These are phyloP conservation scores for Amyloporia xantha DNA, from an alignment of 768 basidiomycete genomes.

Conservation along the genomic window DNA sequence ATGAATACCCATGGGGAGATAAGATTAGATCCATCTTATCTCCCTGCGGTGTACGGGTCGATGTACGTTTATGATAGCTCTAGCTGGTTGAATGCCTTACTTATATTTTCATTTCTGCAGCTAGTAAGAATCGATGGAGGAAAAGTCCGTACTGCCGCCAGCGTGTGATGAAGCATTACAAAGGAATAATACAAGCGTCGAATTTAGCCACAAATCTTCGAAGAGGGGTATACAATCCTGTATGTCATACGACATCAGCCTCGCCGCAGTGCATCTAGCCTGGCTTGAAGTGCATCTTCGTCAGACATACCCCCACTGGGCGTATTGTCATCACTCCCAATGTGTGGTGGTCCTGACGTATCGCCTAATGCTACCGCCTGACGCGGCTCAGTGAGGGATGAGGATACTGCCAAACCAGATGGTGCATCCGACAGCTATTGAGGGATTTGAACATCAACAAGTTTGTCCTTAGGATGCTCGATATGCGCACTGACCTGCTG, in stretches of 20 bases:
- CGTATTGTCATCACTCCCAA: constrained; percentile 30
- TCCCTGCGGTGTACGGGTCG: no score
- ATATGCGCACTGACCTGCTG: constrained; percentile 55
- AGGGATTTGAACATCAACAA: background rate
- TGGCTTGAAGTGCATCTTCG: constrained; percentile 90
- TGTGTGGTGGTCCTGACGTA: constrained; percentile 34
- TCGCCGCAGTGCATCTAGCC: constrained; percentile 83
- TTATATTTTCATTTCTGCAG: no score
- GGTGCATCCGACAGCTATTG: constrained; percentile 81
- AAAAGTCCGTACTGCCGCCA: no score
- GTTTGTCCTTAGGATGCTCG: background rate
- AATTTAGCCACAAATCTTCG: no score
- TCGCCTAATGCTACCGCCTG: constrained; percentile 87
- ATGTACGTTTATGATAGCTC: no score
- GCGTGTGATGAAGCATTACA: no score
- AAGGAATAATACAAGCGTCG: no score
- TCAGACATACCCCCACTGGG: constrained; percentile 46
- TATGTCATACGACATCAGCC: constrained; percentile 39
- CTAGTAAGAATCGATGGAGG: no score
- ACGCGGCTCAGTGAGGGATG: constrained; percentile 56
- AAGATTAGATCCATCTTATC: no score
- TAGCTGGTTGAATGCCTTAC: no score
- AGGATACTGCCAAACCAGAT: constrained; percentile 54
- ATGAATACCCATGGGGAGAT: no score
- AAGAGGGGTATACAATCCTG: no score